phyloP scores from a whole-genome alignment of 163 green algal genomes.

The Trebouxia gelatinosa region DNA sequence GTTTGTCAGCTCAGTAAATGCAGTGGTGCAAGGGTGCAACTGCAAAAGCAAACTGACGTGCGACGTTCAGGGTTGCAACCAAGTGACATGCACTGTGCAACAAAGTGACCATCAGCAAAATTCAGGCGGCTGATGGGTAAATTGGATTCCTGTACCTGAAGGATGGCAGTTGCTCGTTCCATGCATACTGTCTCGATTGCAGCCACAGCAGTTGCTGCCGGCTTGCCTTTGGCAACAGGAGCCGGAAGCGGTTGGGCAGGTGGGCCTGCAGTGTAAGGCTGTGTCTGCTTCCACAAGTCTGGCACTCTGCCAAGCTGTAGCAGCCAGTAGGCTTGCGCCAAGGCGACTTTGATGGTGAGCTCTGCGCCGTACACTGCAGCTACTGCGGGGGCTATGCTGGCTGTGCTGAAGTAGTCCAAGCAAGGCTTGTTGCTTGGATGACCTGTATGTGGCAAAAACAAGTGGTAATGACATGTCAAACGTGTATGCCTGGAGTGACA shows the following conservation, averaged over 20 bases:
- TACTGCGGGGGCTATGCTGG: background rate
- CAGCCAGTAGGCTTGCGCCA: constrained; percentile 7
- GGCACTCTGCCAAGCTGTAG: background rate
- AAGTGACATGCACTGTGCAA: too few relatives aligned
- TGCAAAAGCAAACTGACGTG: too few relatives aligned
- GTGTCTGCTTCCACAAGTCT: constrained; percentile 16
- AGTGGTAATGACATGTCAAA: background rate
- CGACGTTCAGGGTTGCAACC: too few relatives aligned
- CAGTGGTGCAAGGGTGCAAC: too few relatives aligned
- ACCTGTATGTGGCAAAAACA: background rate
- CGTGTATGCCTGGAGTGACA: background rate
- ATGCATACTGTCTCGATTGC: constrained; percentile 7
- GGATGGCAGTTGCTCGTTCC: background rate
- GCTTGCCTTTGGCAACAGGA: constrained; percentile 1
- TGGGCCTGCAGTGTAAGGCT: constrained; percentile 14
- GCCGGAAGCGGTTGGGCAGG: background rate
- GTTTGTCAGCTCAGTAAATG: too few relatives aligned
- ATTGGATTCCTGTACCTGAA: too few relatives aligned
- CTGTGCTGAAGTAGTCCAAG: background rate
- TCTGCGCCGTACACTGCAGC: constrained; percentile 3
- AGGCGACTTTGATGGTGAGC: background rate
- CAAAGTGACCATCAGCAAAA: too few relatives aligned
- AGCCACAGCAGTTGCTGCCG: background rate
- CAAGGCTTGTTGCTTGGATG: constrained; percentile 21
- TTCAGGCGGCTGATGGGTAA: too few relatives aligned